Evolutionary conservation across 176 grass and related monocot species (phyloP), one percentile per base, ranked within the genome.

Genomic region (Triticum aestivum): DNA sequence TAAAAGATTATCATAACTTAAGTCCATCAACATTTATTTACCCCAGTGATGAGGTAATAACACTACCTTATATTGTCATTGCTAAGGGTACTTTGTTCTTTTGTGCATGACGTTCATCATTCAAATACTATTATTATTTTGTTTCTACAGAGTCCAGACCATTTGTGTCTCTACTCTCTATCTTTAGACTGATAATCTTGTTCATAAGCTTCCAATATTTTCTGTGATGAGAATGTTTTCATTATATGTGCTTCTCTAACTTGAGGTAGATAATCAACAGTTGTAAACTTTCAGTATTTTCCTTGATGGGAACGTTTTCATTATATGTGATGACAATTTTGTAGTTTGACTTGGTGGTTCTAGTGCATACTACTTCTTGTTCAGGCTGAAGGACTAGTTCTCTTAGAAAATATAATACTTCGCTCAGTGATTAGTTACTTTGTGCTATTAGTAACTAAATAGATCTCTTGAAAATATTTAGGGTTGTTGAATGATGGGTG

Each of bases 1-100:
- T 98, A 56, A 98, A 98, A 85, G 91, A 95, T 92, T 98, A 95
- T 87, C 90, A 98, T 88, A 98, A 98, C 63, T 88, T 95, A 79
- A 88, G 93, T 41, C 93, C 96, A 69, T 95, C 96, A 29, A 94
- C 96, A 79, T 98, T 98, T 86, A 73, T 95, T 89, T 98, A 94
- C 87, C 93, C 93, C 21, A 95, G 66, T 68, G 96, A 95, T 92
- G 91, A 95, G 96, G 96, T 98, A 56, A 77, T 69, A 24, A n/a
- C 61, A 33, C 29, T 21, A 11, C 73, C 34, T 49, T 79, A 52
- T 75, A 45, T 26, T 29, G 27, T 49, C 72, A 49, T 51, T 9
- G 26, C 72, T 24, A 4, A 87, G 18, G 65, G 59, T 87, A 69
- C 30, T 80, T 39, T 89, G 11, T 34, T 35, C 61, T 78, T 41